phyloP scores from a whole-genome alignment of 208 protist species.

The Leptomonas seymouri region DNA sequence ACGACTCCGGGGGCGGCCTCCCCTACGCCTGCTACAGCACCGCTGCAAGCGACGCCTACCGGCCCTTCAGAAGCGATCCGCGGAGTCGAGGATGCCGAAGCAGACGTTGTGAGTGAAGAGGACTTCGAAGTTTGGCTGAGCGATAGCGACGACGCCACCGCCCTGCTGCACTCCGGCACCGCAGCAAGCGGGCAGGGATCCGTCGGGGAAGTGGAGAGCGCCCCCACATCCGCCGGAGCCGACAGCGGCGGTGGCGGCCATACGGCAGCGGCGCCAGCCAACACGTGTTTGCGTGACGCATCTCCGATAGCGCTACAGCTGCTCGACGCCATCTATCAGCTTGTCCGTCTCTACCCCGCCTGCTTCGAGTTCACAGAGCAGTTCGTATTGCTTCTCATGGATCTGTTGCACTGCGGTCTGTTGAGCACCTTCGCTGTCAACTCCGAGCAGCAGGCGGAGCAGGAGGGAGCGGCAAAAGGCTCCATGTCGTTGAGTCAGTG shows the following conservation, averaged over 20 bases:
- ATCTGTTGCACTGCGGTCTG: constrained; percentile 53
- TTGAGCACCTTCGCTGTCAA: constrained; percentile 65
- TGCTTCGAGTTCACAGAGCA: constrained; percentile 93
- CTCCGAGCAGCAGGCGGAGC: constrained; percentile 42
- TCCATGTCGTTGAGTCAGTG: constrained; percentile 62
- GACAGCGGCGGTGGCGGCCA: not conserved
- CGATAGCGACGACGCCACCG: not conserved
- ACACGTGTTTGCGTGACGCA: constrained; percentile 12
- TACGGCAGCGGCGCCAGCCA: not conserved
- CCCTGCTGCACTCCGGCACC: not conserved
- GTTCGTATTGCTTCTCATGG: constrained; percentile 77
- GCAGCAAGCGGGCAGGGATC: not conserved
- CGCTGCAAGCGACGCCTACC: too few relatives aligned
- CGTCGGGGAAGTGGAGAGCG: not conserved
- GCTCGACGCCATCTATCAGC: constrained; percentile 93
- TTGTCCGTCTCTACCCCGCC: constrained; percentile 87
- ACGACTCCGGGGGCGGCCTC: too few relatives aligned
- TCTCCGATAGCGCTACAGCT: constrained; percentile 95
- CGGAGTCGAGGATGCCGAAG: not conserved
- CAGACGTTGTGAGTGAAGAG: not conserved
- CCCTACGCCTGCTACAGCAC: too few relatives aligned
- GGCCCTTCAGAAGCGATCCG: not conserved
- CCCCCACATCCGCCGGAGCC: too few relatives aligned
- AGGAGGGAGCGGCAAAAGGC: constrained; percentile 31
- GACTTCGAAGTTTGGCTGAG: constrained; percentile 4